Evolutionary conservation across 2,329 filamentous ascomycete species (phyloP).

Genomic region (Microdochium bolleyi): DNA sequence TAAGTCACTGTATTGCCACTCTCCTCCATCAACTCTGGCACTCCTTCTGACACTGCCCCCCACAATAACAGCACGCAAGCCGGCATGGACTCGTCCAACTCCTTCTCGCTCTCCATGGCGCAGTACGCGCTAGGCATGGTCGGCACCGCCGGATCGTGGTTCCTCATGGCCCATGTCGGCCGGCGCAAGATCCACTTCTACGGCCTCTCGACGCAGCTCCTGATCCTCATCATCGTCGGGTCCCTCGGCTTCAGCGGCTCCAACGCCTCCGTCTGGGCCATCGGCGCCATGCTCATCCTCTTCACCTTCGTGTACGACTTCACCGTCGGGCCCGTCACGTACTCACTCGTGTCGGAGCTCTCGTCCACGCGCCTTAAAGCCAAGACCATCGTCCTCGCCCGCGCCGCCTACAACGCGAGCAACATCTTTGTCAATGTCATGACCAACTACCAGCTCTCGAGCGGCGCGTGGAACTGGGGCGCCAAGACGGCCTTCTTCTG

Average conservation of each 20-base stretch:
- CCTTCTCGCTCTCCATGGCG: conserved; percentile 36
- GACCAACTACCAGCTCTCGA: conserved; percentile 39
- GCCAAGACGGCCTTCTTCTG: conserved; percentile 39
- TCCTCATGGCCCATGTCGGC: conserved; percentile 37
- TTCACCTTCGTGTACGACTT: conserved; percentile 47
- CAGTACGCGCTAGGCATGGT: conserved; percentile 41
- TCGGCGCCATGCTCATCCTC: conserved; percentile 38
- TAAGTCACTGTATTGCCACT: conserved; percentile 5
- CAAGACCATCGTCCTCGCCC: conserved; percentile 46
- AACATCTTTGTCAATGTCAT: conserved; percentile 42
- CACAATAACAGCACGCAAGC: conserved; percentile 26
- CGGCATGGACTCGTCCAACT: conserved; percentile 32
- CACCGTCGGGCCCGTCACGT: conserved; percentile 45
- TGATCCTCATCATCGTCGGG: conserved; percentile 31
- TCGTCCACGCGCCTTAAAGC: conserved; percentile 44
- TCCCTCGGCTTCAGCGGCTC: conserved; percentile 25
- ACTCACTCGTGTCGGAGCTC: conserved; percentile 42
- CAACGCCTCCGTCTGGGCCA: conserved; percentile 29
- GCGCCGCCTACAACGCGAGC: conserved; percentile 36
- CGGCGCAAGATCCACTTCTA: conserved; percentile 40
- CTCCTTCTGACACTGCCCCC: conserved; percentile 8
- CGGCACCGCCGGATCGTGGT: conserved; percentile 43
- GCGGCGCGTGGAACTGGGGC: conserved; percentile 37
- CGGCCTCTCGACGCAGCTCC: conserved; percentile 31
- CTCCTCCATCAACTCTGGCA: neutral